Base-by-base conservation (phyloP, 352 stramenopile genomes). In the Phytophthora sojae region DNA sequence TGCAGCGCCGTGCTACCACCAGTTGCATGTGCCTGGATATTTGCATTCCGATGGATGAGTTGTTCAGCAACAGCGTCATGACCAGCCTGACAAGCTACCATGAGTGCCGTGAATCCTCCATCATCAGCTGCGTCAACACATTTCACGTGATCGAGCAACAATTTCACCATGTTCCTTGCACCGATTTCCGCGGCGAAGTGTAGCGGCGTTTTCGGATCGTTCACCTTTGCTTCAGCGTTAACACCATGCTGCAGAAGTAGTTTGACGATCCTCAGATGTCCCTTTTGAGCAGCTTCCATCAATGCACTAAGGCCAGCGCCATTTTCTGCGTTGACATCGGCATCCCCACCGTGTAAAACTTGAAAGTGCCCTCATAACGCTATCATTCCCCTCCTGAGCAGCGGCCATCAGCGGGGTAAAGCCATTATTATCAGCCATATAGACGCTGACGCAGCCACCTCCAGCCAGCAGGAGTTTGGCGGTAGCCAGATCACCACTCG, bases 281-380 rank as follows among this genome's bases (percentile, higher is more conserved):
- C 37, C 21, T 3, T 23, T 50, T 21, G 11, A 17, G 30, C 37
- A 7, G 37, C 55, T 19, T 39, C 32, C 55, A 61, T 61, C 35
- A 61, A 9, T 37, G 55, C 1, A 7, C 3, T 65, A 9, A 51
- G 17, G n/a, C 47, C 32, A 58, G 26, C 49, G 5, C 12, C 29
- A 37, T 57, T 37, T 2, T 51, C 59, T 11, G 49, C 47, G 37
- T 66, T 58, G 47, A 58, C 49, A 39, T 66, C 32, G 17, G 54
- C 54, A 15, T 32, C 54, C n/a, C 54, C 54, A 21, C 19, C 26
- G 23, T 51, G 23, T 23, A 66, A 25, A 37, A 66, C 12, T 1
- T 47, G 30, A 37, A 19, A 70, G 29, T 9, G 50, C 8, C 11
- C 29, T 37, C 6, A 64, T 8, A 49, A 70, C 37, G 47, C 42